Evolutionary conservation across 2,329 filamentous ascomycete genomes (phyloP), one percentile per base, ranked within the genome.

Genomic region (Microsporum audouinii): DNA sequence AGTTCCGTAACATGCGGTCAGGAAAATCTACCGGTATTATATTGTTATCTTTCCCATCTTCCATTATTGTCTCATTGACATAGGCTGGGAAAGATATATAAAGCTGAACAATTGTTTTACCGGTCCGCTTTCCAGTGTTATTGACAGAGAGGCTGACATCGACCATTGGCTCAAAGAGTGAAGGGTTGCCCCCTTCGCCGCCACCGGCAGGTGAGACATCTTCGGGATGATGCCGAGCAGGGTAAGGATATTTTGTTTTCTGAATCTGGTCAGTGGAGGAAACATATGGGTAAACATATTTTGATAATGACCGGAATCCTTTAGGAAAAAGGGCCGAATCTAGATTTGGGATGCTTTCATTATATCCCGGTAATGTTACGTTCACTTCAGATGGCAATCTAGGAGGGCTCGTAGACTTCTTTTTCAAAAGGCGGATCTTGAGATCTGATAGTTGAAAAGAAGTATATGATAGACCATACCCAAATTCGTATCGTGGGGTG

Each of bases 401-500:
- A 8, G 81, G 73, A 8, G 81, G 73, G 4, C 79, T 69, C 0
- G 71, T 68, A 1, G 79, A 74, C 70, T 84, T 86, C 5, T 72
- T 66, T 57, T 78, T 79, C 23, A 80, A 63, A 23, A 73, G 65
- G 17, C 73, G 71, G 57, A 88, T 72, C 6, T 77, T 73, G 10
- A 83, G 67, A 36, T 82, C 79, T 8, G 78, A 79, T 61, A 89
- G 80, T 10, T 82, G 75, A 71, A 92, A 95, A 0, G 75, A 81
- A 0, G 89, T 91, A 76, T 94, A 95, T 59, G 86, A 89, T 1
- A 96, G 80, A 0, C 91, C 92, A 63, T 85, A 91, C 0, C 92
- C 91, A 67, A 96, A 96, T 55, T 89, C 88, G 70, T 86, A 96
- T 0, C 88, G 86, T 0, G 91, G 91, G 3, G 79, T 78, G 63